Base-by-base conservation (phyloP, 306 rosid species). In the Sophora flavescens region DNA sequence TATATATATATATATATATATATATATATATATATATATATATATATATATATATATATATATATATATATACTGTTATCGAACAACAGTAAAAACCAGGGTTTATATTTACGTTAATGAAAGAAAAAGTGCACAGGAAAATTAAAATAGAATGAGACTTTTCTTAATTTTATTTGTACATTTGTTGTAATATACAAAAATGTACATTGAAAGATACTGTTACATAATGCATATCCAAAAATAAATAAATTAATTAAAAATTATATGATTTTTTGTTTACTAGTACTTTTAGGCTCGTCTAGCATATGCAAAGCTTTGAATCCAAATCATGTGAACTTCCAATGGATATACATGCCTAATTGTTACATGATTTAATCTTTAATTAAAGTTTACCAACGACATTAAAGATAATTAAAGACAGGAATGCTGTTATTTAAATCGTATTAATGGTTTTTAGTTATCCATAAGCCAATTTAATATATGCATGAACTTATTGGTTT, bases 401-500 rank as follows among this genome's bases (percentile, higher is more conserved):
- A 18, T 41, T 6, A 68, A 56, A 16, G 2, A 13, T 51, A 17
- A 63, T 51, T 63, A 18, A 54, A 18, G 42, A 33, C 3, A 8
- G 36, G 58, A 30, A 52, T 53, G 58, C 1, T n/a, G 59, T 16
- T 48, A 33, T 26, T 16, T 18, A 36, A 50, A 35, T 32, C n/a
- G 33, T n/a, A 77, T 35, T 17, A 47, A 47, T 59, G 53, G 5
- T 58, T 50, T 63, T 3, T 18, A n/a, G 51, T 16, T 4, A 51
- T 61, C 5, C 16, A 8, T 32, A 62, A 28, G 7, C 16, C 66
- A 45, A 4, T 26, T 14, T 30, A 22, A 53, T 13, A 18, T 12
- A 56, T 79, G 53, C 60, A 72, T 16, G 70, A 80, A 33, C 51
- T 9, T 26, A 1, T 57, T 66, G 44, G 39, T 42, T 48, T 75